Evolutionary conservation across 2,329 filamentous ascomycete species (phyloP).

Genomic region (Venturia carpophila): DNA sequence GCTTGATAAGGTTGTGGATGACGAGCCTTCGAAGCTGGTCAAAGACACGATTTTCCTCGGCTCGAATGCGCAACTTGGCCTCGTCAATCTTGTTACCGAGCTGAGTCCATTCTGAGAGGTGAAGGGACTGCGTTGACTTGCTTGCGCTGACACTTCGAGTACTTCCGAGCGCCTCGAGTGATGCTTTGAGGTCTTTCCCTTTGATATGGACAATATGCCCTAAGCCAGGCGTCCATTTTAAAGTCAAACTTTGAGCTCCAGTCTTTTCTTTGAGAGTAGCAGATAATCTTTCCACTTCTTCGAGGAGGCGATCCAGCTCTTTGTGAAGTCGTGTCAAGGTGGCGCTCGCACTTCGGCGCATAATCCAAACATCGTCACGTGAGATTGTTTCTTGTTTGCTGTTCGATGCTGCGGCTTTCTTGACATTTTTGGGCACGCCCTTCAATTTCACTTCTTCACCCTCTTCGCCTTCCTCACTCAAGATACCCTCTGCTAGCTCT

Average conservation of each 20-base stretch:
- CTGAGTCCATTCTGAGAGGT: constrained; percentile 73
- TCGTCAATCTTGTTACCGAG: constrained; percentile 76
- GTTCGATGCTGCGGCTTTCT: constrained; percentile 23
- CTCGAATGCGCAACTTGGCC: constrained; percentile 65
- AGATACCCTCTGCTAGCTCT: constrained; percentile 63
- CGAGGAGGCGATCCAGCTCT: constrained; percentile 52
- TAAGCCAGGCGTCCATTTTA: constrained; percentile 79
- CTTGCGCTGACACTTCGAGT: constrained; percentile 62
- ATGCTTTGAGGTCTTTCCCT: constrained; percentile 58
- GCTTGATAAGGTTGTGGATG: constrained; percentile 71
- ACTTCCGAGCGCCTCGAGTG: constrained; percentile 36
- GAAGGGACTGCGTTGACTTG: constrained; percentile 77
- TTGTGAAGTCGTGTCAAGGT: constrained; percentile 60
- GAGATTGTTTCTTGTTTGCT: constrained; percentile 10
- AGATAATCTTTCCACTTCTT: constrained; percentile 54
- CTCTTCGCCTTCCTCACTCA: constrained; percentile 56
- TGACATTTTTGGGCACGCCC: constrained; percentile 30
- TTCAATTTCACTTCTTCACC: constrained; percentile 50
- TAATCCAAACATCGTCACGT: constrained; percentile 43
- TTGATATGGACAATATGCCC: constrained; percentile 89
- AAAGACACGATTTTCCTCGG: constrained; percentile 79
- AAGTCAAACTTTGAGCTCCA: constrained; percentile 56
- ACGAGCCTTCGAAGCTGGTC: constrained; percentile 65
- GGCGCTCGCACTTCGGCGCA: constrained; percentile 57
- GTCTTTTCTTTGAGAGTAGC: constrained; percentile 50